Percentiles rank a stretch among this genome's conserved stretches.
These are phyloP conservation scores for Phylloporus scabripes DNA, from an alignment of 768 basidiomycete genomes.

Conservation along the genomic window DNA sequence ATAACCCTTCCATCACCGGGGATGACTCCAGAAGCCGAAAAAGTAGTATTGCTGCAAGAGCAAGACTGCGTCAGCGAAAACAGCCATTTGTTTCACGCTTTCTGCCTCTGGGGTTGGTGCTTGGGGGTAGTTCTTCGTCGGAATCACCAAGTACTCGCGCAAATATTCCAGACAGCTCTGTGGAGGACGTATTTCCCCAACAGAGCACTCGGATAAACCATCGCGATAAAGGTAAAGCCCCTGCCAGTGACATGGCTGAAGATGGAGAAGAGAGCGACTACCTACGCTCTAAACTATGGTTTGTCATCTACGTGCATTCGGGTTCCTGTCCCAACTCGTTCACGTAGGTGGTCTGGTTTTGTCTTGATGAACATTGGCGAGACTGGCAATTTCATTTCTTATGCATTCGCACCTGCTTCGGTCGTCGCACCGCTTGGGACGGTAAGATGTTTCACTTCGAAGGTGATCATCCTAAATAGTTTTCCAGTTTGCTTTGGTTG, in stretches of 20 bases:
- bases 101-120: conserved; percentile 25
- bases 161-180: not conserved
- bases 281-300: conserved; percentile 83
- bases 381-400: conserved; percentile 84
- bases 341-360: conserved; percentile 81
- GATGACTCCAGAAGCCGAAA: conserved; percentile 28
- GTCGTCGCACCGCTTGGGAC: conserved; percentile 94
- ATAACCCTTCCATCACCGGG: conserved; percentile 1
- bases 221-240: conserved; percentile 4
- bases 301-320: conserved; percentile 17
- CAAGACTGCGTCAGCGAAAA: conserved; percentile 22
- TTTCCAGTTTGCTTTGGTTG: conserved; percentile 80
- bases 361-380: conserved; percentile 89
- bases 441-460: conserved; percentile 41
- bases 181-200: conserved; percentile 36
- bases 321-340: not conserved
- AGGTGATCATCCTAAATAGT: not conserved
- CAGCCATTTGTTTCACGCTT: conserved; percentile 33
- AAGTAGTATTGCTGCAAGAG: conserved; percentile 18
- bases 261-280: conserved; percentile 64
- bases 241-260: conserved; percentile 19
- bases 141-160: conserved; percentile 2
- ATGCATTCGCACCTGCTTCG: conserved; percentile 88
- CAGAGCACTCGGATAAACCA: conserved; percentile 3
- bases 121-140: conserved; percentile 9